Evolutionary conservation across 2,329 filamentous ascomycete species (phyloP).

Genomic region (Lasiodiplodia hormozganensis): DNA sequence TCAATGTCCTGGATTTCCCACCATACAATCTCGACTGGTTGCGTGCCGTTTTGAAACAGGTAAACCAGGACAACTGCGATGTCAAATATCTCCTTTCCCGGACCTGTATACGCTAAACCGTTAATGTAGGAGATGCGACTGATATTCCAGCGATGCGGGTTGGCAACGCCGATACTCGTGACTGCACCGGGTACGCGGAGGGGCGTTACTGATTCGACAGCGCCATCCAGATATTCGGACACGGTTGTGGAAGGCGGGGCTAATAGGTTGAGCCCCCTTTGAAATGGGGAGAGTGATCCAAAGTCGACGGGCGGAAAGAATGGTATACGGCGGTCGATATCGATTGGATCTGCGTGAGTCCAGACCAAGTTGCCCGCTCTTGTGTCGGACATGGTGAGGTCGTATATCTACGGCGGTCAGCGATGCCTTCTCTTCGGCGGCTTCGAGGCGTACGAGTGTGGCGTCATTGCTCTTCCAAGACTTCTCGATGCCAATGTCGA

Average conservation of each 20-base stretch:
- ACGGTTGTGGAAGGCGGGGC: conserved; percentile 14
- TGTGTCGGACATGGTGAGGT: neutral
- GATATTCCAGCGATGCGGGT: conserved; percentile 11
- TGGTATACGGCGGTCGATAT: neutral
- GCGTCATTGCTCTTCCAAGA: conserved; percentile 3
- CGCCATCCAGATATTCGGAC: conserved; percentile 10
- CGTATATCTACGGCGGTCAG: conserved; percentile 9
- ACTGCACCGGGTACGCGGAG: neutral
- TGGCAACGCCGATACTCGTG: neutral
- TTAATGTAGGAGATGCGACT: conserved; percentile 19
- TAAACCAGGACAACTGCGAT: conserved; percentile 7
- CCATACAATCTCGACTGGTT: conserved; percentile 3
- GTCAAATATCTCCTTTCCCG: neutral
- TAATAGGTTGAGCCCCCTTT: neutral
- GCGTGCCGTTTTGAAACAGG: neutral
- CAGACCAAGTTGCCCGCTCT: neutral
- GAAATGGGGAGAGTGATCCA: conserved; percentile 1
- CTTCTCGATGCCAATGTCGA: neutral
- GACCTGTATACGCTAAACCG: conserved; percentile 12
- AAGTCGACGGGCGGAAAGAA: conserved; percentile 7
- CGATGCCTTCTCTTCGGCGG: neutral
- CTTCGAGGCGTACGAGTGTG: neutral
- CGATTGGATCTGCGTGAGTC: neutral
- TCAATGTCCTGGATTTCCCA: conserved; percentile 17
- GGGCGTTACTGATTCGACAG: neutral